These are phyloP conservation scores for Immersiporthe knoxdaviesiana DNA, from an alignment of 2,329 filamentous ascomycete species.

Conservation along the genomic window DNA sequence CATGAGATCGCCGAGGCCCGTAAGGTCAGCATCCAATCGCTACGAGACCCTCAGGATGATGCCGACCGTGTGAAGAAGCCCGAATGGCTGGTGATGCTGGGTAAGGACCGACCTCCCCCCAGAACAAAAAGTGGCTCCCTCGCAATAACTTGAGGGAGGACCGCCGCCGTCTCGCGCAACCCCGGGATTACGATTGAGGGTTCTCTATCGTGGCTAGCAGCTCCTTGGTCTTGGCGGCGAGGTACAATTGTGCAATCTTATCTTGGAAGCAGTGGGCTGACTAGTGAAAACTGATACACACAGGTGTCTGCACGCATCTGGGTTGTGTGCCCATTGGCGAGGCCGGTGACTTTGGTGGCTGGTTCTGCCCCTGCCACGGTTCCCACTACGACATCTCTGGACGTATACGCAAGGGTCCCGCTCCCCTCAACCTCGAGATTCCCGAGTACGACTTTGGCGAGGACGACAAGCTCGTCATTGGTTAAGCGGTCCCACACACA, in stretches of 20 bases:
- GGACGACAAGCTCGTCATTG: constrained; percentile 86
- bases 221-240: background rate
- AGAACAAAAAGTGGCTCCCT: background rate
- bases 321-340: constrained; percentile 99
- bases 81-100: constrained; percentile 98
- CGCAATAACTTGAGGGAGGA: background rate
- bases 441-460: constrained; percentile 91
- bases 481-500: constrained; percentile 60
- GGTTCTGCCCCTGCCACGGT: constrained; percentile 99
- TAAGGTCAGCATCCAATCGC: constrained; percentile 76
- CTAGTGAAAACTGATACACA: constrained; percentile 3
- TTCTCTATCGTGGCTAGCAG: background rate
- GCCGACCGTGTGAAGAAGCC: constrained; percentile 95
- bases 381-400: constrained; percentile 99
- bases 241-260: background rate
- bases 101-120: constrained; percentile 51
- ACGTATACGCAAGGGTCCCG: constrained; percentile 95
- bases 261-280: constrained; percentile 3
- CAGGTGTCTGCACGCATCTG: constrained; percentile 97
- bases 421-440: constrained; percentile 96
- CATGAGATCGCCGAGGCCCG: constrained; percentile 95
- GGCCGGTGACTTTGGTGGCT: constrained; percentile 95
- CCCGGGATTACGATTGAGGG: background rate
- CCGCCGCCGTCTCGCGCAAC: background rate
- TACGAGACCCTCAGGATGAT: constrained; percentile 91